These are phyloP conservation scores for Fragilaria crotonensis DNA, from an alignment of 108 stramenopile genomes.

Conservation along the genomic window DNA sequence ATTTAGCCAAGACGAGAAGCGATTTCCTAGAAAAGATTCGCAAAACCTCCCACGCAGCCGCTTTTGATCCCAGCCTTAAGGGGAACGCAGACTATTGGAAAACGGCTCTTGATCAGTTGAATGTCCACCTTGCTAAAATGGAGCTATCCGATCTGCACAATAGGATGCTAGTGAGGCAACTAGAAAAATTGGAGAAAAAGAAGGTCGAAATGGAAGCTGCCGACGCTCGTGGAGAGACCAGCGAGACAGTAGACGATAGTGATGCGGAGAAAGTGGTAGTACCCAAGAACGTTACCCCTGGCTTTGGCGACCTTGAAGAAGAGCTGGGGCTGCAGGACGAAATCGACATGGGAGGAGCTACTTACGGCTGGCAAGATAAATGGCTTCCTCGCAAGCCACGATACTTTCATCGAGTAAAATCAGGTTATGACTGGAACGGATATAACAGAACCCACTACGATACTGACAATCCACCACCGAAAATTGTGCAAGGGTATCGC, in stretches of 20 bases:
- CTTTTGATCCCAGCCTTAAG: conserved; percentile 6
- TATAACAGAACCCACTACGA: conserved; percentile 99
- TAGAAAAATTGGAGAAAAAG: conserved; percentile 79
- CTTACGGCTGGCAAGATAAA: conserved; percentile 87
- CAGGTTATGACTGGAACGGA: conserved; percentile 99
- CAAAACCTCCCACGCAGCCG: conserved; percentile 2
- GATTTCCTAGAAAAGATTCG: conserved; percentile 71
- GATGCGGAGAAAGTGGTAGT: conserved; percentile 16
- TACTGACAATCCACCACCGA: conserved; percentile 99
- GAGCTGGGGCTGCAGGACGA: conserved; percentile 76
- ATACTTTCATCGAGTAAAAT: conserved; percentile 98
- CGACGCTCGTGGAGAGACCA: conserved; percentile 20
- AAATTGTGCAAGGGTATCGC: conserved; percentile 98
- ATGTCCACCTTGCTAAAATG: conserved; percentile 78
- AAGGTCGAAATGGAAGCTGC: conserved; percentile 21
- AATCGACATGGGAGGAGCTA: conserved; percentile 29
- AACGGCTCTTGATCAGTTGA: conserved; percentile 68
- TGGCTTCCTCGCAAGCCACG: conserved; percentile 96
- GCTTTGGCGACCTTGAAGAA: conserved; percentile 85
- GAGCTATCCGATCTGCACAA: conserved; percentile 81
- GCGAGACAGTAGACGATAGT: conserved; percentile 19
- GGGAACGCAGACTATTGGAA: conserved; percentile 85
- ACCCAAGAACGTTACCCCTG: conserved; percentile 50
- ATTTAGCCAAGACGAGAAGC: conserved; percentile 73
- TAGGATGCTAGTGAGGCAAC: conserved; percentile 88